Percentiles rank a stretch among this genome's conserved stretches.
These are phyloP conservation scores for Hericium erinaceus DNA, from an alignment of 768 basidiomycete species.

Conservation along the genomic window DNA sequence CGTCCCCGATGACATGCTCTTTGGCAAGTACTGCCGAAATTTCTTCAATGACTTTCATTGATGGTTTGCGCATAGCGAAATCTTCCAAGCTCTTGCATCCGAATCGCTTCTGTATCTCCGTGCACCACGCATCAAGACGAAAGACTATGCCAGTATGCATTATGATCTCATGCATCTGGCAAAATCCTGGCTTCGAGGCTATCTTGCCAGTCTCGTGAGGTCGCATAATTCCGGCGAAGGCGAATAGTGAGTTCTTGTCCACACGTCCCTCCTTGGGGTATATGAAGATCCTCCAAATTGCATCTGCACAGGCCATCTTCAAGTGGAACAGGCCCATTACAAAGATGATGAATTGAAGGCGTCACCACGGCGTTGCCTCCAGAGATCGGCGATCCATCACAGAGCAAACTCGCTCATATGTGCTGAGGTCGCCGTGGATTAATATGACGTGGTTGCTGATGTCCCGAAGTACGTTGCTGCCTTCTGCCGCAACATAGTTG, in stretches of 20 bases:
- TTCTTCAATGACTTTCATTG: constrained; percentile 14
- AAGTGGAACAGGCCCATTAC: constrained; percentile 22
- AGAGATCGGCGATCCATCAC: background rate
- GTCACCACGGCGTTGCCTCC: background rate
- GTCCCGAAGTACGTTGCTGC: background rate
- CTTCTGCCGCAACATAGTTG: too few species aligned
- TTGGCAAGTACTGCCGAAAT: constrained; percentile 19
- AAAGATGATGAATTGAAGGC: constrained; percentile 3
- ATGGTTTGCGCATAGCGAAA: constrained; percentile 24
- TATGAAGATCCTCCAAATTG: constrained; percentile 8
- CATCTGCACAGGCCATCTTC: constrained; percentile 21
- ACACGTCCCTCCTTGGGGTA: background rate
- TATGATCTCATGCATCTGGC: constrained; percentile 22
- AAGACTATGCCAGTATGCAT: constrained; percentile 11
- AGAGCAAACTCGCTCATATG: background rate
- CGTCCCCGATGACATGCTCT: constrained; percentile 11
- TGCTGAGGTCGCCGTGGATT: background rate
- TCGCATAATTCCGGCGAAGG: constrained; percentile 11
- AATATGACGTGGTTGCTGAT: background rate
- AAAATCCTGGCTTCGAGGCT: constrained; percentile 19
- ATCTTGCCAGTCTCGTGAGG: constrained; percentile 21
- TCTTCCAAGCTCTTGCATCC: constrained; percentile 16
- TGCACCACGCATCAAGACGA: constrained; percentile 20
- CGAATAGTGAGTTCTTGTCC: constrained; percentile 10
- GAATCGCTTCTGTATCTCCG: constrained; percentile 10